Evolutionary conservation across 495 filamentous ascomycete genomes (phyloP).

Genomic region (Annulohypoxylon maeteangense): DNA sequence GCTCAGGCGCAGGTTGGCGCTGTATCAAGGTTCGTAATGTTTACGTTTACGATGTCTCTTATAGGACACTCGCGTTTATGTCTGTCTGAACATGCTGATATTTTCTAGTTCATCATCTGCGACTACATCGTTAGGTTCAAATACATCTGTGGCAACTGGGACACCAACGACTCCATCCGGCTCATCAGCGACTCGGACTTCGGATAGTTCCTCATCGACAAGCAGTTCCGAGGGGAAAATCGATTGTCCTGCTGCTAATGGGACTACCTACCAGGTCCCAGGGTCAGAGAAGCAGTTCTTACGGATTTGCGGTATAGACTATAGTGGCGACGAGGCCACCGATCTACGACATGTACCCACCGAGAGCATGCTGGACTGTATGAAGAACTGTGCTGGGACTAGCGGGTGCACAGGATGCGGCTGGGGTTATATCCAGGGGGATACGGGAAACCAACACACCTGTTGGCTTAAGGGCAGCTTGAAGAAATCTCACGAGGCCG

Average conservation of each 20-base stretch:
- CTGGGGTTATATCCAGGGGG: constrained; percentile 57
- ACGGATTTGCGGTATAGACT: constrained; percentile 59
- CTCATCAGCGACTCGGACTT: constrained; percentile 25
- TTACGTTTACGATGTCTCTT: not conserved
- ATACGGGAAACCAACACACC: constrained; percentile 49
- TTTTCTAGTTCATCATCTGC: constrained; percentile 16
- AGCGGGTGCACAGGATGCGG: constrained; percentile 54
- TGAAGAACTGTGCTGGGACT: constrained; percentile 55
- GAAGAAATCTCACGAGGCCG: constrained; percentile 46
- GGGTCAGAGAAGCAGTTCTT: constrained; percentile 55
- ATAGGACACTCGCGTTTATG: not conserved
- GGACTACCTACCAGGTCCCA: constrained; percentile 55
- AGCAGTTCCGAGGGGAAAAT: constrained; percentile 40
- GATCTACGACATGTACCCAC: constrained; percentile 54
- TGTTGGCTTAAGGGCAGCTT: constrained; percentile 59
- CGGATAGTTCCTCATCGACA: constrained; percentile 20
- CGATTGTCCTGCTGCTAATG: constrained; percentile 57
- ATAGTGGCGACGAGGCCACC: constrained; percentile 49
- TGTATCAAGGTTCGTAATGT: constrained; percentile 39
- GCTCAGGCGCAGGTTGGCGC: constrained; percentile 5
- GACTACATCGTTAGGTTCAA: not conserved
- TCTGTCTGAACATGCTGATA: not conserved
- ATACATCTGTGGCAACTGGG: constrained; percentile 3
- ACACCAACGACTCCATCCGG: constrained; percentile 20
- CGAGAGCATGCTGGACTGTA: constrained; percentile 56